These are phyloP conservation scores for Dentipellis fragilis DNA, from an alignment of 768 basidiomycete genomes.

Conservation along the genomic window DNA sequence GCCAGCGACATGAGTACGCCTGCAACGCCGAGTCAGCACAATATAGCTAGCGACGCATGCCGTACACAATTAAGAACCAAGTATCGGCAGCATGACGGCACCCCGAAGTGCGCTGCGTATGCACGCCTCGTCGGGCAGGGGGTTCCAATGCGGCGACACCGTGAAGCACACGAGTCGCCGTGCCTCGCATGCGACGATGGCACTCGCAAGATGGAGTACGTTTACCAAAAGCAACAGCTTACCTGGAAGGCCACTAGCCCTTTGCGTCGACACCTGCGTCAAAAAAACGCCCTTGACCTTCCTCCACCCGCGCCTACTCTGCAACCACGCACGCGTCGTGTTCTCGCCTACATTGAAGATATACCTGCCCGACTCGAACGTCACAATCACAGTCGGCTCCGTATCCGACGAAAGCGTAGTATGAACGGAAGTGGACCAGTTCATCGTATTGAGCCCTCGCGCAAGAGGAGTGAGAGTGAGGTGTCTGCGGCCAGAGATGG, in stretches of 20 bases:
- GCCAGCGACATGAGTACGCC: constrained; percentile 76
- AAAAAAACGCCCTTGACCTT: constrained; percentile 66
- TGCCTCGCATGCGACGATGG: not conserved
- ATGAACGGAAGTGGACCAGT: constrained; percentile 56
- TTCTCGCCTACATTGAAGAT: constrained; percentile 86
- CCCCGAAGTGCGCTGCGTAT: too few species aligned
- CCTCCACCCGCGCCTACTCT: constrained; percentile 56
- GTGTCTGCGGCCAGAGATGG: not conserved
- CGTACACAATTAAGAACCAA: too few species aligned
- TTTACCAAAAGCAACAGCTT: constrained; percentile 12
- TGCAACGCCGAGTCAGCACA: constrained; percentile 18
- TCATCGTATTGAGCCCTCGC: constrained; percentile 23
- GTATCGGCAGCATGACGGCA: too few species aligned
- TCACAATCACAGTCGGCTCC: constrained; percentile 64
- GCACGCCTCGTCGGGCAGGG: too few species aligned
- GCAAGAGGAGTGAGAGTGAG: not conserved
- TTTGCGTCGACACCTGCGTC: constrained; percentile 51
- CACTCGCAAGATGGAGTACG: not conserved
- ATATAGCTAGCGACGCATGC: constrained; percentile 4
- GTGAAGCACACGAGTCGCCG: not conserved
- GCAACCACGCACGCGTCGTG: constrained; percentile 61
- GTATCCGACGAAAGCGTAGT: constrained; percentile 63
- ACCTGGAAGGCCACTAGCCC: constrained; percentile 71
- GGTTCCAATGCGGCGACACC: too few species aligned
- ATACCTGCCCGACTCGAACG: constrained; percentile 73